Evolutionary conservation across 2,329 filamentous ascomycete genomes (phyloP).

Genomic region (Cercospora canescens): DNA sequence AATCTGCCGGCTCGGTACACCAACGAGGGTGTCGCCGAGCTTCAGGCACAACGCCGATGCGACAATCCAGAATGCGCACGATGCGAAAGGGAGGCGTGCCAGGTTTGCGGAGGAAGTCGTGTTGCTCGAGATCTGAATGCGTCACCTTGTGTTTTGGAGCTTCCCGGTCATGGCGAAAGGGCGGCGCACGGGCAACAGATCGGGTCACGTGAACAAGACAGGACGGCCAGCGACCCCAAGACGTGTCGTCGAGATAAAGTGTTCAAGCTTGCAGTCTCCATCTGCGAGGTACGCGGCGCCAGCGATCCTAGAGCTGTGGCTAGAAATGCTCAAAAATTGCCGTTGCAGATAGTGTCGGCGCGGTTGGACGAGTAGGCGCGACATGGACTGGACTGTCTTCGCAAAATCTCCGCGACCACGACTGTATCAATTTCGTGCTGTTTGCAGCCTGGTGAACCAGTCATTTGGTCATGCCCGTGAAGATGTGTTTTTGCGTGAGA

Average conservation of each 20-base stretch:
- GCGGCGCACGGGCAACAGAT: neutral
- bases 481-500: neutral
- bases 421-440: neutral
- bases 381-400: neutral
- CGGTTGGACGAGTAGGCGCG: neutral
- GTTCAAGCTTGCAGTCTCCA: slow-evolving; percentile 9
- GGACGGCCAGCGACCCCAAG: neutral
- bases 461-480: neutral
- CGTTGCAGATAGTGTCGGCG: neutral
- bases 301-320: slow-evolving; percentile 4
- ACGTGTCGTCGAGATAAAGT: slow-evolving; percentile 18
- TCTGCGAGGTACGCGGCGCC: slow-evolving; percentile 9
- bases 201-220: neutral
- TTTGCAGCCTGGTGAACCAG: neutral
- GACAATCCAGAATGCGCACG: neutral
- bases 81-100: neutral
- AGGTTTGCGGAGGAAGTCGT: neutral
- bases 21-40: neutral
- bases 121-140: neutral
- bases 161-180: neutral
- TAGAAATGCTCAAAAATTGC: slow-evolving; percentile 4
- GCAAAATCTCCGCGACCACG: slow-evolving; percentile 3
- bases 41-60: neutral
- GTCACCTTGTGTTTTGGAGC: neutral
- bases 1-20: neutral